phyloP scores from a whole-genome alignment of 2,329 filamentous ascomycete genomes.

The Ophiosphaerella korrae region DNA sequence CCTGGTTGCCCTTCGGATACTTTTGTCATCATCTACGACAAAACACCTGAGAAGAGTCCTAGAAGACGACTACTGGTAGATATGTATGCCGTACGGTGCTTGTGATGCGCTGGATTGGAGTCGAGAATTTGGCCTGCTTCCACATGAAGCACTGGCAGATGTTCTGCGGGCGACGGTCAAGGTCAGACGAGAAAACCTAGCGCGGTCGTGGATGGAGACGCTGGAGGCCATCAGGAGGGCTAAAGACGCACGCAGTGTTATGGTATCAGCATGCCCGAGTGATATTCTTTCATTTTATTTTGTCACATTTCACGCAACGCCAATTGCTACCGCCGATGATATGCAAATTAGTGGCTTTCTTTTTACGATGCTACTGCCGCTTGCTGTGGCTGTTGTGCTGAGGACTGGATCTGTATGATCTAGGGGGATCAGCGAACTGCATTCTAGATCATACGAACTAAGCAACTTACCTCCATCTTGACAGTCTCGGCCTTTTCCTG shows the following conservation, averaged over 20 bases:
- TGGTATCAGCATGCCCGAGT: neutral
- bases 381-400: conserved; percentile 36
- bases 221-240: conserved; percentile 2
- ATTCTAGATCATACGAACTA: neutral
- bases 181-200: conserved; percentile 2
- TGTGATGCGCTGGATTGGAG: conserved; percentile 1
- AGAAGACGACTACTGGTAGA: conserved; percentile 2
- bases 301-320: neutral
- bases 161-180: conserved; percentile 1
- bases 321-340: too few relatives aligned
- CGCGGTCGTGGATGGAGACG: neutral
- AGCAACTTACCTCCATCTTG: conserved; percentile 63
- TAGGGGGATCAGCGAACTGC: conserved; percentile 1
- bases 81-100: conserved; percentile 6
- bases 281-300: neutral
- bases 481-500: conserved; percentile 69
- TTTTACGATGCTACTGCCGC: conserved; percentile 17
- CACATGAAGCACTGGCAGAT: conserved; percentile 3
- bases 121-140: neutral
- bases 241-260: neutral
- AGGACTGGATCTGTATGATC: conserved; percentile 40
- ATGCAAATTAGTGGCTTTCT: neutral
- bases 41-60: conserved; percentile 1
- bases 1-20: conserved; percentile 2
- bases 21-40: conserved; percentile 5